Evolutionary conservation across 2,329 filamentous ascomycete genomes (phyloP).

Genomic region (Sarocladiaceae sp.): DNA sequence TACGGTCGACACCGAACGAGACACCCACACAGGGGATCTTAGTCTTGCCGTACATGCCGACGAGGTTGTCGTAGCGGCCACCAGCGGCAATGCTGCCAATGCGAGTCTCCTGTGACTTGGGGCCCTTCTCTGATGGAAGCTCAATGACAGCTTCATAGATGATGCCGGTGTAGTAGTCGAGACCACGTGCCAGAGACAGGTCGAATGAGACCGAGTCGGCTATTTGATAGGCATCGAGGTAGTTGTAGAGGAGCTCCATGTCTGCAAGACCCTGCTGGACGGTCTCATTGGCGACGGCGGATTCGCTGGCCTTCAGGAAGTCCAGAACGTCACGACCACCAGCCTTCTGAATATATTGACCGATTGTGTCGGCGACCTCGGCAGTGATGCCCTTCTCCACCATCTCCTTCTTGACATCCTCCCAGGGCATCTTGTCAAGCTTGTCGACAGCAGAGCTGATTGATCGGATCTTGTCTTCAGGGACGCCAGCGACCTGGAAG

Average conservation of each 20-base stretch:
- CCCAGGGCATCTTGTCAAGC: conserved; percentile 89
- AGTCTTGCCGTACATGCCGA: conserved; percentile 88
- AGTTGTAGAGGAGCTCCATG: conserved; percentile 75
- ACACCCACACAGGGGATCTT: conserved; percentile 66
- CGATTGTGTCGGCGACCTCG: conserved; percentile 80
- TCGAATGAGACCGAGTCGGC: conserved; percentile 80
- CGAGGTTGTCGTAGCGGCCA: conserved; percentile 87
- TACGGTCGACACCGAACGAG: conserved; percentile 92
- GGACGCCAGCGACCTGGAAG: conserved; percentile 87
- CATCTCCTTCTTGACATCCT: conserved; percentile 89
- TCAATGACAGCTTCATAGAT: conserved; percentile 75
- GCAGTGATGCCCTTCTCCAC: conserved; percentile 78
- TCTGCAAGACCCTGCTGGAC: conserved; percentile 79
- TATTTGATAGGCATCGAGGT: conserved; percentile 73
- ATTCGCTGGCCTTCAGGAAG: conserved; percentile 62
- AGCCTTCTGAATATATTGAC: conserved; percentile 75
- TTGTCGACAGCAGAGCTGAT: conserved; percentile 96
- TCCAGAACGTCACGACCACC: conserved; percentile 71
- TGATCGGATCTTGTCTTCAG: conserved; percentile 77
- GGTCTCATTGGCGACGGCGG: conserved; percentile 64
- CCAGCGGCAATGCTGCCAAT: conserved; percentile 87
- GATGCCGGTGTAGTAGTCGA: conserved; percentile 90
- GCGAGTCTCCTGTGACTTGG: conserved; percentile 45
- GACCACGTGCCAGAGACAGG: conserved; percentile 80
- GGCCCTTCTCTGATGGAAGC: conserved; percentile 6